Evolutionary conservation across 2,329 filamentous ascomycete genomes (phyloP), one percentile per base, ranked within the genome.

Genomic region (Bipolaris sorokiniana): DNA sequence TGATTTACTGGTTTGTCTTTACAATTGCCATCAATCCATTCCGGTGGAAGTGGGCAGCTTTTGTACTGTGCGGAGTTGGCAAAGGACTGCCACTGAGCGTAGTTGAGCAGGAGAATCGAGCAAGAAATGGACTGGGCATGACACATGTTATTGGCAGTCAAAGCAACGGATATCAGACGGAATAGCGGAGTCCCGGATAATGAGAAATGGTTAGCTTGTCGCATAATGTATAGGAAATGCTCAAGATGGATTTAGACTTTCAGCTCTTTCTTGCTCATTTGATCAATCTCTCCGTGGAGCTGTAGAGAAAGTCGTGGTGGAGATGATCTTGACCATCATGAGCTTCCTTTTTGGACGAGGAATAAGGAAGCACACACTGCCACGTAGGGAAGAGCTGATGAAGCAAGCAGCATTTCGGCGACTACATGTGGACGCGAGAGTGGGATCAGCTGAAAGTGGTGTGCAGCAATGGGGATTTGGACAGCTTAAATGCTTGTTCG

Each of bases 31-130:
- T 95, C 67, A 96, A 96, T 70, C 92, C 92, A 0, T 96, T 96
- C 76, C 81, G 91, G 7, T 96, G 91, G 91, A 96, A 96, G 79
- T 96, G 91, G 92, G 90, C 88, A 0, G 72, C 88, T 0, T 96
- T 96, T 71, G 90, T 96, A 15, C 88, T 96, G 67, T 89, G 89
- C 58, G 91, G 92, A 0, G 73, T 94, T 28, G 90, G 90, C 0
- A 81, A 84, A 41, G 80, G 80, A 18, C 71, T 95, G 45, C 91
- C 91, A 0, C 81, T 84, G 74, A 80, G 78, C 13, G 80, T 95
- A 23, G 87, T 94, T 0, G 79, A 84, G 62, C 78, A 84, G 15
- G 91, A 96, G 77, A 84, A 88, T 64, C 78, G 73, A 58, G 61
- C 90, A 6, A 77, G 87, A 49, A 84, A 86, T 61, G 82, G 82